Evolutionary conservation across 495 filamentous ascomycete species (phyloP).

Genomic region (Talaromyces liani): DNA sequence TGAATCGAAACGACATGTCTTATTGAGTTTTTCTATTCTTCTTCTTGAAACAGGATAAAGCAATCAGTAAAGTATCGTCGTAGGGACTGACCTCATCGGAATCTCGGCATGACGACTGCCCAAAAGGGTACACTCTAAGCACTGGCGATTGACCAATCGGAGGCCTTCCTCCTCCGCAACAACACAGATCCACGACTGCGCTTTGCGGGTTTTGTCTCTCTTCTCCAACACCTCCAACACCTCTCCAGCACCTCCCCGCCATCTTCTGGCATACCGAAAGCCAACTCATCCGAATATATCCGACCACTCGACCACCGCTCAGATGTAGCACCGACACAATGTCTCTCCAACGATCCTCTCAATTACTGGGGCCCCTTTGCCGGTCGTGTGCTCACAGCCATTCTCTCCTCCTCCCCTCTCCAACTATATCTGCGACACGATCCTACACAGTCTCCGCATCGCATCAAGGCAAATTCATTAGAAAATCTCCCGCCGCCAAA

Average conservation of each 20-base stretch:
- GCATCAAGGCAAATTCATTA: neutral
- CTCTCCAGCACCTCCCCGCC: neutral
- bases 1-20: neutral
- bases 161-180: neutral
- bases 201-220: neutral
- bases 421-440: neutral
- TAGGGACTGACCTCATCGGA: neutral
- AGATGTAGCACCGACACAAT: neutral
- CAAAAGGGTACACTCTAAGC: neutral
- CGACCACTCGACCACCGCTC: neutral
- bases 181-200: neutral
- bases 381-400: neutral
- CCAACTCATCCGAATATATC: neutral
- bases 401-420: neutral
- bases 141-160: neutral
- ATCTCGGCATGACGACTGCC: neutral
- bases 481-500: neutral
- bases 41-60: neutral
- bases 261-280: neutral
- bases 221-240: neutral
- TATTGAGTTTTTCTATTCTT: neutral
- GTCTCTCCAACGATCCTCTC: neutral
- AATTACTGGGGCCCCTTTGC: neutral
- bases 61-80: neutral
- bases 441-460: neutral